phyloP scores from a whole-genome alignment of 768 basidiomycete species.

The Russula lepida region DNA sequence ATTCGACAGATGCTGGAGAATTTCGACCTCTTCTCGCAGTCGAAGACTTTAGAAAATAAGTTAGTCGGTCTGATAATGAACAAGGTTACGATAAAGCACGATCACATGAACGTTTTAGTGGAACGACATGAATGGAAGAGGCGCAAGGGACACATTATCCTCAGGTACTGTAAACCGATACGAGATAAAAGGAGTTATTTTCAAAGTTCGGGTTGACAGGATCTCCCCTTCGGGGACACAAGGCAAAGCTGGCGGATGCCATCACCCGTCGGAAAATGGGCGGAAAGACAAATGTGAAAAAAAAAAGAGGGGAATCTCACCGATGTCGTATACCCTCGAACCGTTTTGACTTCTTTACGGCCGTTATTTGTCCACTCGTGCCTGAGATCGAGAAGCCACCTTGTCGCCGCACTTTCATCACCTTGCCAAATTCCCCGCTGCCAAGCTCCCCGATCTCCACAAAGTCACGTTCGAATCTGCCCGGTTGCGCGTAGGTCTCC shows the following conservation, averaged over 20 bases:
- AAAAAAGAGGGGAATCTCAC: slow-evolving; percentile 36
- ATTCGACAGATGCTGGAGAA: slow-evolving; percentile 65
- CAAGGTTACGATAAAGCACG: not conserved
- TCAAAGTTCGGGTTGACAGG: not conserved
- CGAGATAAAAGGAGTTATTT: not conserved
- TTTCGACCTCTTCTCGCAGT: slow-evolving; percentile 89
- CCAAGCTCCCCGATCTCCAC: slow-evolving; percentile 75
- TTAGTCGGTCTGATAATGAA: not conserved
- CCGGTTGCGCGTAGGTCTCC: slow-evolving; percentile 41
- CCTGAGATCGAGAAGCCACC: slow-evolving; percentile 30
- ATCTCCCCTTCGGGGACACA: not conserved
- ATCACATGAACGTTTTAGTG: not conserved
- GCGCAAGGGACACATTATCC: not conserved
- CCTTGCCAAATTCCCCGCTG: slow-evolving; percentile 89
- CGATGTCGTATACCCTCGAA: slow-evolving; percentile 89
- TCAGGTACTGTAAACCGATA: not conserved
- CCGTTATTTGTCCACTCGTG: slow-evolving; percentile 42
- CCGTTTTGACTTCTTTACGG: slow-evolving; percentile 89
- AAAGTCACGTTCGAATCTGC: slow-evolving; percentile 76
- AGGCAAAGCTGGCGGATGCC: not conserved
- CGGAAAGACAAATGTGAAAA: not conserved
- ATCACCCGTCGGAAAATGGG: not conserved
- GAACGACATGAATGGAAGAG: not conserved
- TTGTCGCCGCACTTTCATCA: slow-evolving; percentile 75
- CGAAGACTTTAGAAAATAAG: slow-evolving; percentile 46